Evolutionary conservation across 2,329 filamentous ascomycete genomes (phyloP), one percentile per base, ranked within the genome.

Genomic region (Fusarium lateritium): DNA sequence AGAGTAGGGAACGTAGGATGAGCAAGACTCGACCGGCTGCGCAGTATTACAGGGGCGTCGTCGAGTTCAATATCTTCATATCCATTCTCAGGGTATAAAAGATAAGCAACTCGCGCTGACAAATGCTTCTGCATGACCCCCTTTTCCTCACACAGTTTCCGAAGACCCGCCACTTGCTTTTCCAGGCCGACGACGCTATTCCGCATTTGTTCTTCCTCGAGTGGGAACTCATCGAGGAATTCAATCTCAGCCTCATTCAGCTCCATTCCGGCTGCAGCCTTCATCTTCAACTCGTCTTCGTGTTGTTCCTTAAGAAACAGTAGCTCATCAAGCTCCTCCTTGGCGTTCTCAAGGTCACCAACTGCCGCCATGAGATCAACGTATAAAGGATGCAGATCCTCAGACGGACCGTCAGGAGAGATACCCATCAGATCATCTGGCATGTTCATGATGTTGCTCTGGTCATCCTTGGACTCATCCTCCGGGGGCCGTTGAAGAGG

Each of bases 371-470:
- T 78, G 7, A 87, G 77, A 19, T 81, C 75, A 13, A 76, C 68
- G 66, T 85, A 87, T 5, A 84, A 75, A 3, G 85, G 85, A 62
- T 87, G 84, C 2, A 82, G 72, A 39, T 83, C 81, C 55, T 82
- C 80, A 2, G 73, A 65, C 6, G 78, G 74, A 1, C 78, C 76
- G 26, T 78, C 68, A 1, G 72, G 72, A 5, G 76, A 76, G 9
- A 82, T 82, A 3, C 80, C 80, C 46, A 72, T 71, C 5, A 82
- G 66, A 38, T 78, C 74, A 15, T 75, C 62, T 6, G 80, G 80
- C 34, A 78, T 60, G 24, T 75, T 72, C 31, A 54, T 61, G 50
- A 59, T 45, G 9, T 66, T 53, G 11, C 50, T 40, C 36, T 63
- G 22, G 13, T 64, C 67, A 7, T 45, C 36, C n/a, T 64, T 58